These are phyloP conservation scores for Trametes gibbosa DNA, from an alignment of 768 basidiomycete genomes.

Conservation along the genomic window DNA sequence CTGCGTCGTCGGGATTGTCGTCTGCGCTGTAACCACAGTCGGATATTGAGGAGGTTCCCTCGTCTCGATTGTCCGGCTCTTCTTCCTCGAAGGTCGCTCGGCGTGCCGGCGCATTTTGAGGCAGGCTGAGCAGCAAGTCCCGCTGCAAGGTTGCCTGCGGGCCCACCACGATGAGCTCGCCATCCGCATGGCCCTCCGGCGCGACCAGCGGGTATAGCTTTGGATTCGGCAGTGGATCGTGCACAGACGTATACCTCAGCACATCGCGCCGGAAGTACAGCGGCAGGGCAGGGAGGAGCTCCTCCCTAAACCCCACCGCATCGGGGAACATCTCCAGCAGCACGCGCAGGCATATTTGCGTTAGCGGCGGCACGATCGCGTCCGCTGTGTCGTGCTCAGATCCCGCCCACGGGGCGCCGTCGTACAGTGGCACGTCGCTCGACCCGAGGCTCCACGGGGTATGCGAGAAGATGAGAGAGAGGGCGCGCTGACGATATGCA, in stretches of 20 bases:
- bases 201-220: conserved; percentile 52
- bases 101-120: neutral
- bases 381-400: neutral
- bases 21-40: conserved; percentile 4
- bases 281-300: conserved; percentile 51
- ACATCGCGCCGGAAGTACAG: conserved; percentile 57
- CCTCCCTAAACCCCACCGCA: conserved; percentile 41
- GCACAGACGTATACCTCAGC: conserved; percentile 56
- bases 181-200: conserved; percentile 51
- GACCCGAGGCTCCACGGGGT: conserved; percentile 19
- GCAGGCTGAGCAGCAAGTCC: conserved; percentile 36
- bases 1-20: neutral
- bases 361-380: conserved; percentile 48
- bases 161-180: conserved; percentile 65
- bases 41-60: neutral
- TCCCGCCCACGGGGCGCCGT: neutral
- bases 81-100: neutral
- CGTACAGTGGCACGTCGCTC: conserved; percentile 14
- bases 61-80: neutral
- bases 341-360: conserved; percentile 54
- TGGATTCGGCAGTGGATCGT: conserved; percentile 49
- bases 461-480: conserved; percentile 49
- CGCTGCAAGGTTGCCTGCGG: conserved; percentile 45
- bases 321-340: conserved; percentile 35
- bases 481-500: conserved; percentile 53